Percentiles rank a stretch among this genome's conserved stretches.
phyloP scores from a whole-genome alignment of 2,329 filamentous ascomycete species.

The Pseudogymnoascus sp. region DNA sequence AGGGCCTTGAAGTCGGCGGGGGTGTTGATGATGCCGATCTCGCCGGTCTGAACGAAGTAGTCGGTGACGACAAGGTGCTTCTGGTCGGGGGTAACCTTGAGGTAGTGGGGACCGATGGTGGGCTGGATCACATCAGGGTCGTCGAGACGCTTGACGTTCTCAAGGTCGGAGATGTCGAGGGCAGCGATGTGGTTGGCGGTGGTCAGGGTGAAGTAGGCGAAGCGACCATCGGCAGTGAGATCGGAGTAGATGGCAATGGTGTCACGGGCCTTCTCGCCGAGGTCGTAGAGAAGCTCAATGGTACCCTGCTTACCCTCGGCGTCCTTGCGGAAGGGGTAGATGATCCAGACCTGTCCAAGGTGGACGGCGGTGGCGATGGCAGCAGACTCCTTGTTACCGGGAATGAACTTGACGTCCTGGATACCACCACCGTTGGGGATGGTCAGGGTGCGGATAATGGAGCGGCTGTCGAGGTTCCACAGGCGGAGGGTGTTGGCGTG shows the following conservation, averaged over 20 bases:
- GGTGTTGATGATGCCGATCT: slow-evolving; percentile 53
- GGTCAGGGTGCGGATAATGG: slow-evolving; percentile 51
- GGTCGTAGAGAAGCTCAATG: slow-evolving; percentile 49
- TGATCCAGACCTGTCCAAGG: slow-evolving; percentile 55
- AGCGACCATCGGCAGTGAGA: slow-evolving; percentile 48
- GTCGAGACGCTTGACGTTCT: slow-evolving; percentile 52
- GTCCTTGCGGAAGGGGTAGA: slow-evolving; percentile 52
- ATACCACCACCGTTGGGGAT: slow-evolving; percentile 53
- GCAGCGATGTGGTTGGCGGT: slow-evolving; percentile 54
- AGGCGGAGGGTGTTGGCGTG: slow-evolving; percentile 50
- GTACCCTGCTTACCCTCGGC: slow-evolving; percentile 48
- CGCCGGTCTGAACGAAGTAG: slow-evolving; percentile 56
- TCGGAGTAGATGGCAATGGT: slow-evolving; percentile 53
- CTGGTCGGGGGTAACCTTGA: slow-evolving; percentile 57
- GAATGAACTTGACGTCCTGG: slow-evolving; percentile 59
- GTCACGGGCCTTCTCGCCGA: slow-evolving; percentile 47
- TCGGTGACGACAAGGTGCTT: slow-evolving; percentile 57
- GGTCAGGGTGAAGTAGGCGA: slow-evolving; percentile 52
- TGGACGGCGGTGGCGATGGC: slow-evolving; percentile 53
- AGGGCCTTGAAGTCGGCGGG: slow-evolving; percentile 54
- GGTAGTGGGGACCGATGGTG: slow-evolving; percentile 53
- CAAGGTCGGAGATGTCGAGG: slow-evolving; percentile 53
- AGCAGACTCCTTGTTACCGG: slow-evolving; percentile 48
- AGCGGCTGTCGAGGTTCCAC: slow-evolving; percentile 45
- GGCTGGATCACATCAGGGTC: slow-evolving; percentile 50